A percentile compares a stretch with the other conserved stretches of the same genome.
Conservation (phyloP, 345 rosid species). For the Reutealis trisperma region DNA sequence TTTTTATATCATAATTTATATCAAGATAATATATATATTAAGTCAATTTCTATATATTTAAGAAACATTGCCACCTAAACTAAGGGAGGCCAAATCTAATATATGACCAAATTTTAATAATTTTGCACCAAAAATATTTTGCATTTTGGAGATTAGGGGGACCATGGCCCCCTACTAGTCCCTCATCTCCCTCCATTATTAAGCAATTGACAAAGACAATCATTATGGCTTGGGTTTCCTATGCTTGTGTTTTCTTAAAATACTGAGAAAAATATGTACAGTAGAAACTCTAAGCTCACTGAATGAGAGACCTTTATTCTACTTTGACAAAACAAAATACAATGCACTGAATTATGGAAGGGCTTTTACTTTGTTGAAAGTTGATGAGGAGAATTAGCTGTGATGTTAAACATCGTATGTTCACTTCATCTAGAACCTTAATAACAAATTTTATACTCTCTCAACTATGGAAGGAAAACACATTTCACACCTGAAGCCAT, state of each 20-base stretch:
- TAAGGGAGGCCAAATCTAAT: no score
- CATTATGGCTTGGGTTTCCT: not conserved
- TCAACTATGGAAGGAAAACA: not conserved
- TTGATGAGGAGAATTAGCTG: not conserved
- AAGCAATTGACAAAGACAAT: not conserved
- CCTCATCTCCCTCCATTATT: no score
- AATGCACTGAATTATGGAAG: not conserved
- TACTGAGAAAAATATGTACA: not conserved
- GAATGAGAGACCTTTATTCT: not conserved
- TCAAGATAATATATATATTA: no score
- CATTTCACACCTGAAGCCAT: not conserved
- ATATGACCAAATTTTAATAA: no score
- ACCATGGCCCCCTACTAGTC: no score
- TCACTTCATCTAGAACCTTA: not conserved
- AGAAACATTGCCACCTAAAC: no score
- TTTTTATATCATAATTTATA: no score
- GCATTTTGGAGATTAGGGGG: no score
- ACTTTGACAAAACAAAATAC: slow-evolving; percentile 5
- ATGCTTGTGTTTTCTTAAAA: not conserved
- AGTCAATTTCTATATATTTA: no score
- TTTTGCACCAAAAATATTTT: no score
- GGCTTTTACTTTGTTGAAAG: not conserved
- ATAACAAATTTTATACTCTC: not conserved
- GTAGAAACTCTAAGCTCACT: not conserved
- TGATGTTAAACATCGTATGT: not conserved